Conservation (phyloP, 495 filamentous ascomycete species). For the Penicillium paxilli region DNA sequence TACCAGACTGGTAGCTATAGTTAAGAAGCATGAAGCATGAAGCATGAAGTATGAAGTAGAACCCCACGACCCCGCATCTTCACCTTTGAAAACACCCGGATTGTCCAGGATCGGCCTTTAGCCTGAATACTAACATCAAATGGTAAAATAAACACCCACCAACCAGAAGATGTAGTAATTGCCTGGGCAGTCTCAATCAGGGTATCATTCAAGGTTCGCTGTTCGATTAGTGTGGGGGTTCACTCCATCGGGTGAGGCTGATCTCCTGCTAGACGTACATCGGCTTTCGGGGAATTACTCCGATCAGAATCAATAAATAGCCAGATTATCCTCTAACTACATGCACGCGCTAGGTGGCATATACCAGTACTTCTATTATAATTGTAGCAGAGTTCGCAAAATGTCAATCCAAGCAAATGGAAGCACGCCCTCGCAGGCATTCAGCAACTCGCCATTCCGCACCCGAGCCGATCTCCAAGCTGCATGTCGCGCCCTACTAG, state of each 20-base stretch:
- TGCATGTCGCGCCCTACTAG: constrained; percentile 58
- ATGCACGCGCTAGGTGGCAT: too few relatives aligned
- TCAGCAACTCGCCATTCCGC: constrained; percentile 31
- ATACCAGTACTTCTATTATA: too few relatives aligned
- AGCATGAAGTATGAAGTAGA: too few relatives aligned
- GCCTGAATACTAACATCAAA: too few relatives aligned
- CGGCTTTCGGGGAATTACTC: not conserved
- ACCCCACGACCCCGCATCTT: too few relatives aligned
- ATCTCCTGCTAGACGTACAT: not conserved
- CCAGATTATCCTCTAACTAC: not conserved
- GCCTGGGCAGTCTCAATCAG: not conserved
- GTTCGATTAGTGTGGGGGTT: not conserved
- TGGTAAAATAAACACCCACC: not conserved
- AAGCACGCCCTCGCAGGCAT: constrained; percentile 27
- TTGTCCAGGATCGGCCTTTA: not conserved
- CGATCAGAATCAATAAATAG: not conserved
- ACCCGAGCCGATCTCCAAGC: constrained; percentile 55
- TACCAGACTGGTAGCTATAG: too few relatives aligned
- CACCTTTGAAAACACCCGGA: not conserved
- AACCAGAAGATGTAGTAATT: not conserved
- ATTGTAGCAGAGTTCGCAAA: too few relatives aligned
- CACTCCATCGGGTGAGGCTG: not conserved
- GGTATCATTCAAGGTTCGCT: not conserved
- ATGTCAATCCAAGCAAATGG: constrained; percentile 37
- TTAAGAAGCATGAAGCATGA: too few relatives aligned